phyloP scores from a whole-genome alignment of 2,329 filamentous ascomycete genomes.

The Aureobasidium zeae region DNA sequence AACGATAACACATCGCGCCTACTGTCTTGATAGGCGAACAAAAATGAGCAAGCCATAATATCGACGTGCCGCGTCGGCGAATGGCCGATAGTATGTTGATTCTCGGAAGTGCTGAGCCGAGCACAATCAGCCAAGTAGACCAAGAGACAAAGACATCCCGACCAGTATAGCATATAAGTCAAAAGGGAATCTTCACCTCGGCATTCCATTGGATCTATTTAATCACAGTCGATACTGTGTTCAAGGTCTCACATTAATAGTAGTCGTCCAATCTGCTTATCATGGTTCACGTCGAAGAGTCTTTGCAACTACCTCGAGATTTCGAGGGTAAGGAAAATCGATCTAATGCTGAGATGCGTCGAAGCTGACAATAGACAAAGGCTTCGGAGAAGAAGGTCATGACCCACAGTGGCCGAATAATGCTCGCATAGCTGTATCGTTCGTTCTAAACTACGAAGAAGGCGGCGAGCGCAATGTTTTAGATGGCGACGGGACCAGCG shows the following conservation, averaged over 20 bases:
- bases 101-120: too few relatives aligned
- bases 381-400: slow-evolving; percentile 21
- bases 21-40: slow-evolving; percentile 1
- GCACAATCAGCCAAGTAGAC: too few relatives aligned
- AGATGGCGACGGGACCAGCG: slow-evolving; percentile 32
- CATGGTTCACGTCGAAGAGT: slow-evolving; percentile 12
- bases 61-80: not conserved
- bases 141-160: too few relatives aligned
- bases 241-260: too few relatives aligned
- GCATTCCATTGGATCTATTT: too few relatives aligned
- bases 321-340: slow-evolving; percentile 17
- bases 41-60: not conserved
- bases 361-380: slow-evolving; percentile 5
- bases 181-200: too few relatives aligned
- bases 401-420: slow-evolving; percentile 34
- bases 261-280: not conserved
- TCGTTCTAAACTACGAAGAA: slow-evolving; percentile 41
- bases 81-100: not conserved
- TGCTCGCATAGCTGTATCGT: slow-evolving; percentile 38
- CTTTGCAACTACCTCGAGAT: slow-evolving; percentile 21
- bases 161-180: too few relatives aligned
- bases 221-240: too few relatives aligned
- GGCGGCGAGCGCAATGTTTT: slow-evolving; percentile 34
- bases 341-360: not conserved
- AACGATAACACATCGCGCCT: not conserved